A percentile compares a stretch with the other conserved stretches of the same genome.
Evolutionary conservation across 495 filamentous ascomycete species (phyloP).

Genomic region (Aspergillus taichungensis): DNA sequence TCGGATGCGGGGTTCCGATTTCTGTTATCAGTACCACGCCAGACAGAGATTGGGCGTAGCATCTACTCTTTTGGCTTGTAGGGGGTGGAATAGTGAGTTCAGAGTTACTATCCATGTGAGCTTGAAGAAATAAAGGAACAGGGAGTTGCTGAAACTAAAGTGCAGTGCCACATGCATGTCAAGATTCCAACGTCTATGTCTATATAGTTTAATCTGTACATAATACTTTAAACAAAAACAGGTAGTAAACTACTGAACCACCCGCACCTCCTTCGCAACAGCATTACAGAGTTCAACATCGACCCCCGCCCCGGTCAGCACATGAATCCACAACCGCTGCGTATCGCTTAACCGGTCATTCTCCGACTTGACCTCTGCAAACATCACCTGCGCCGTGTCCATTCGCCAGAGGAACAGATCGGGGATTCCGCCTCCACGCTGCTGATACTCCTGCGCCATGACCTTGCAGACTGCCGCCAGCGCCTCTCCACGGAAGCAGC

Average conservation of each 20-base stretch:
- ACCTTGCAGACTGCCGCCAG: slow-evolving; percentile 83
- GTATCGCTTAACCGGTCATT: slow-evolving; percentile 96
- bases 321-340: slow-evolving; percentile 94
- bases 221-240: not conserved
- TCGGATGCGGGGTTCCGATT: no score
- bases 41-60: no score
- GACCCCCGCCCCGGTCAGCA: slow-evolving; percentile 74
- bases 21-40: no score
- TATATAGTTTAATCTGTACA: no score
- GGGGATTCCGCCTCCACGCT: slow-evolving; percentile 80
- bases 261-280: slow-evolving; percentile 60
- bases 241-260: not conserved
- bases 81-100: no score
- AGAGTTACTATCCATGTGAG: no score
- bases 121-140: no score
- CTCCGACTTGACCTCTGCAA: slow-evolving; percentile 87
- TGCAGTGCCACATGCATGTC: no score
- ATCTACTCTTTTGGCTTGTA: no score
- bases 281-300: slow-evolving; percentile 84
- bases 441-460: slow-evolving; percentile 86
- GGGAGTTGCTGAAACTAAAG: no score
- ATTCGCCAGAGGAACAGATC: slow-evolving; percentile 83
- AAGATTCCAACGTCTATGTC: no score
- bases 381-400: slow-evolving; percentile 56
- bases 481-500: slow-evolving; percentile 69